Conservation (phyloP, 129 eudicot genomes). For the Deinandra increscens region DNA sequence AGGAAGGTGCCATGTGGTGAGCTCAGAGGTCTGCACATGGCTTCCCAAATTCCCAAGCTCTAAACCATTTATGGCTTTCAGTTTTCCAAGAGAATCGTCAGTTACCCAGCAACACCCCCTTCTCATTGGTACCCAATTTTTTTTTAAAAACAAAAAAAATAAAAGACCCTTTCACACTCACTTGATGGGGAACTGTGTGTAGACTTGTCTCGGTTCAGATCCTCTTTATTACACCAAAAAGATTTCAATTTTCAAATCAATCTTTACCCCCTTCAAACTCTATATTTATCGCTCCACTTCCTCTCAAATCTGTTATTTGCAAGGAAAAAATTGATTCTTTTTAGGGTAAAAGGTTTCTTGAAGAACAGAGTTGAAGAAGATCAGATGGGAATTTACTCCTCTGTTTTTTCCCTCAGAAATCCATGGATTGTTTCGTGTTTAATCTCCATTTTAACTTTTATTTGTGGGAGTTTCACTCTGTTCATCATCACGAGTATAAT, state of each 20-base stretch:
- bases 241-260: constrained; percentile 13
- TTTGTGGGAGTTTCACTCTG: constrained; percentile 26
- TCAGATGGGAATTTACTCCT: constrained; percentile 48
- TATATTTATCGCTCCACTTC: constrained; percentile 17
- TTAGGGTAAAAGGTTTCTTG: neutral
- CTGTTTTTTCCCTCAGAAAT: constrained; percentile 26
- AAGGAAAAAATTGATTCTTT: neutral
- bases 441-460: constrained; percentile 32
- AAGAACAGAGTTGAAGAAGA: constrained; percentile 19
- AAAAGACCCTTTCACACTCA: neutral
- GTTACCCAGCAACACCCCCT: constrained; percentile 47
- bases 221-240: constrained; percentile 32
- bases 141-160: too few relatives aligned
- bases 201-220: constrained; percentile 30
- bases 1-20: constrained; percentile 68
- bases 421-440: constrained; percentile 46
- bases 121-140: constrained; percentile 38
- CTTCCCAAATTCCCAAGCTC: constrained; percentile 65
- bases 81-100: constrained; percentile 70
- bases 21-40: constrained; percentile 94
- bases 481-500: constrained; percentile 34
- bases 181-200: constrained; percentile 30
- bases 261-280: constrained; percentile 8
- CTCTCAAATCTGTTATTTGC: constrained; percentile 1
- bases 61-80: constrained; percentile 44